Percentiles rank a stretch among this genome's conserved stretches.
Evolutionary conservation across 768 basidiomycete genomes (phyloP).

Genomic region (Lactarius sp.): DNA sequence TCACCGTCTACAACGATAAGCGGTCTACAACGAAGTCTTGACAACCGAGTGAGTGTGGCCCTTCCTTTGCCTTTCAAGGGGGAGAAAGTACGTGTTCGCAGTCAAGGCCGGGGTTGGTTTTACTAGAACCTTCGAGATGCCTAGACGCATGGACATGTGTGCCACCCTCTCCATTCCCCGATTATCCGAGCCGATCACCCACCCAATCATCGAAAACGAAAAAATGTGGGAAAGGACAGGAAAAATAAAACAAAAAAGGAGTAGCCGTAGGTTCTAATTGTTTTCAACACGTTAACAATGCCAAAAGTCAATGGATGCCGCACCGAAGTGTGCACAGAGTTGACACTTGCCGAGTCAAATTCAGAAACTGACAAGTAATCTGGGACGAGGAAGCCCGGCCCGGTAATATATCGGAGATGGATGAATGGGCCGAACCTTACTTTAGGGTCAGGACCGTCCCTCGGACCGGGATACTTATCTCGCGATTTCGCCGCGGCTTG

Average conservation of each 20-base stretch:
- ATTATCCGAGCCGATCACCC: constrained; percentile 12
- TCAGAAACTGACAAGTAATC: not conserved
- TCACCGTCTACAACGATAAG: not conserved
- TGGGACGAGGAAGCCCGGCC: not conserved
- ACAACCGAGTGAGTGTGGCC: not conserved
- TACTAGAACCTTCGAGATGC: not conserved
- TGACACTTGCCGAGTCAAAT: constrained; percentile 17
- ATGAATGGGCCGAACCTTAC: constrained; percentile 11
- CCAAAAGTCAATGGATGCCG: constrained; percentile 7
- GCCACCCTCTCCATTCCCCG: constrained; percentile 3
- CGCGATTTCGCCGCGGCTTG: constrained; percentile 1
- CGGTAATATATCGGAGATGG: not conserved
- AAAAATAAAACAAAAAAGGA: not conserved
- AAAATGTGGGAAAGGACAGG: not conserved
- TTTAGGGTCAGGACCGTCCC: constrained; percentile 17
- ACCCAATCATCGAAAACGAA: not conserved
- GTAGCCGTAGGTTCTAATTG: not conserved
- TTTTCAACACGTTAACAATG: constrained; percentile 9
- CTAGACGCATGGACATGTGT: not conserved
- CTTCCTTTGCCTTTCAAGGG: not conserved
- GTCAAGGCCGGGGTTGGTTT: not conserved
- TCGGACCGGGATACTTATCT: not conserved
- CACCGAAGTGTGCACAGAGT: constrained; percentile 1
- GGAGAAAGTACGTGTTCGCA: not conserved
- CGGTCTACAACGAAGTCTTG: not conserved